Conservation (phyloP, 202 grass and related monocot genomes). For the Brachypodium distachyon region DNA sequence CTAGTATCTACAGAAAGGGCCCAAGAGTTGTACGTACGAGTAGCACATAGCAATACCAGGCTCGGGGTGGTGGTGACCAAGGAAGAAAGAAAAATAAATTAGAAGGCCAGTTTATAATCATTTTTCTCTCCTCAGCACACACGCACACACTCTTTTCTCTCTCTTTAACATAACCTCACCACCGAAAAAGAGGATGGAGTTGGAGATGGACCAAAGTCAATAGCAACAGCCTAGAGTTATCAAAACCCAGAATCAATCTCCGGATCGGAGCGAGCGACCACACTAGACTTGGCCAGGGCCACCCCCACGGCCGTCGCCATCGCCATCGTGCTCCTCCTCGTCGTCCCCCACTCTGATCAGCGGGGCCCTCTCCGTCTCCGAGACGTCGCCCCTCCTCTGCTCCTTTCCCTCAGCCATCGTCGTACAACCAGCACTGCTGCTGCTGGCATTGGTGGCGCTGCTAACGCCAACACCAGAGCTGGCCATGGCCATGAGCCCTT, state of each 20-base stretch:
- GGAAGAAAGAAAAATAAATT: background rate
- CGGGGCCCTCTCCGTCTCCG: slow-evolving; percentile 26
- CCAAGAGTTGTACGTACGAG: background rate
- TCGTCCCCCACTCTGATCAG: slow-evolving; percentile 41
- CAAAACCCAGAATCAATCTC: slow-evolving; percentile 25
- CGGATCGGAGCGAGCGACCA: background rate
- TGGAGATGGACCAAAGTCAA: slow-evolving; percentile 34
- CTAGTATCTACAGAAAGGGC: background rate
- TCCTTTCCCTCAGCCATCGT: slow-evolving; percentile 21
- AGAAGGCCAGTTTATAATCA: slow-evolving; percentile 1
- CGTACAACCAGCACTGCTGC: slow-evolving; percentile 3
- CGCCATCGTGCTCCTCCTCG: slow-evolving; percentile 8
- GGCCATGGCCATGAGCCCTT: slow-evolving; percentile 10
- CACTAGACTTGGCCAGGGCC: slow-evolving; percentile 23
- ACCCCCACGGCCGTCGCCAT: slow-evolving; percentile 33
- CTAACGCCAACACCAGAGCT: background rate
- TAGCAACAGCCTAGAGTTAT: slow-evolving; percentile 16
- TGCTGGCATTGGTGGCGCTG: background rate
- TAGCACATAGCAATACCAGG: background rate
- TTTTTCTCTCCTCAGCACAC: background rate
- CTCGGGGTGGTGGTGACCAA: background rate
- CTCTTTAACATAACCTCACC: slow-evolving; percentile 11
- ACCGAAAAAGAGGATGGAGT: background rate
- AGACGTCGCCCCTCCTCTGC: background rate
- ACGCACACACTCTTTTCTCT: background rate